A percentile compares a stretch with the other conserved stretches of the same genome.
These are phyloP conservation scores for Aspergillus pseudonomiae DNA, from an alignment of 2,329 filamentous ascomycete species.

Conservation along the genomic window DNA sequence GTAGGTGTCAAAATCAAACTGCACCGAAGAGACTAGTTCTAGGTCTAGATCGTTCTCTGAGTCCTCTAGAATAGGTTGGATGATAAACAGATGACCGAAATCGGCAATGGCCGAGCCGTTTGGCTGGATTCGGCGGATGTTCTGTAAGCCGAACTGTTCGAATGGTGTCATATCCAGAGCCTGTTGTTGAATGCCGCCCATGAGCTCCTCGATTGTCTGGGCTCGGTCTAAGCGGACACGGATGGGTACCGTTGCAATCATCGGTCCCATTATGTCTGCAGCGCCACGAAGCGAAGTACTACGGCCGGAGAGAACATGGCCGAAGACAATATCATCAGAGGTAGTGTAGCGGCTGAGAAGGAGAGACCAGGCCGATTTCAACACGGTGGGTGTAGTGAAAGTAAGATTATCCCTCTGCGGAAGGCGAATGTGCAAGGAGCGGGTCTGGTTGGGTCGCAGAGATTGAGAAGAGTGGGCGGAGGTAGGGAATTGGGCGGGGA, in stretches of 20 bases:
- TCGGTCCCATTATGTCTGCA: constrained; percentile 44
- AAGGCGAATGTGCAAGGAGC: constrained; percentile 3
- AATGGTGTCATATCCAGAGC: constrained; percentile 2
- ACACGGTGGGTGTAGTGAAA: constrained; percentile 29
- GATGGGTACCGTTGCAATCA: constrained; percentile 43
- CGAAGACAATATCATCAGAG: constrained; percentile 43
- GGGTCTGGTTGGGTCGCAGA: constrained; percentile 5
- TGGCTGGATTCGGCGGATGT: background rate
- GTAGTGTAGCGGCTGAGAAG: constrained; percentile 37
- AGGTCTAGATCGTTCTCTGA: background rate
- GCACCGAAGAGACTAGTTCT: background rate
- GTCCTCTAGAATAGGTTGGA: background rate
- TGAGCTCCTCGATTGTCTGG: background rate
- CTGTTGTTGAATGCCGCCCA: constrained; percentile 1
- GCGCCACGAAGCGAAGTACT: constrained; percentile 40
- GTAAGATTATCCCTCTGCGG: constrained; percentile 1
- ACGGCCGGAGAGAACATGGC: constrained; percentile 43
- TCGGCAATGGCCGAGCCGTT: background rate
- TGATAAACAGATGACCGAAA: background rate
- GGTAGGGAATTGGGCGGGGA: constrained; percentile 11
- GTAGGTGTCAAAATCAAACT: background rate
- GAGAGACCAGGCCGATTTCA: constrained; percentile 43
- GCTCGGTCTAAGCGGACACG: background rate
- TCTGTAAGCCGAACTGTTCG: constrained; percentile 3
- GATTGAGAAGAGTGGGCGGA: background rate